These are phyloP conservation scores for Starmerella etchellsii DNA, from an alignment of 805 yeast species.

Conservation along the genomic window DNA sequence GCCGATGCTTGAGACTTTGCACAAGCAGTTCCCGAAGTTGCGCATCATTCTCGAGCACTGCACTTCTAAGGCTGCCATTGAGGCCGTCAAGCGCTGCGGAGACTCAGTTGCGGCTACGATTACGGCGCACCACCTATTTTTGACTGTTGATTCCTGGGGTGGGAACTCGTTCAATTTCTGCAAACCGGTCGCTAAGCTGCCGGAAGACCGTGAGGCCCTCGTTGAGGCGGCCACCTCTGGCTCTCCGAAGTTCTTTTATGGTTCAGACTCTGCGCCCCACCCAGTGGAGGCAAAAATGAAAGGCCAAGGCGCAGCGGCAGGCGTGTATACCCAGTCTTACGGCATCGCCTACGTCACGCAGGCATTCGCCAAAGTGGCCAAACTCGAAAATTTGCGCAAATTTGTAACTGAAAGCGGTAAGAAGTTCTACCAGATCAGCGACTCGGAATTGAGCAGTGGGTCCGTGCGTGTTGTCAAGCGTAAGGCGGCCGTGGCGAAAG, in stretches of 20 bases:
- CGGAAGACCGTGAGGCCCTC: conserved; percentile 68
- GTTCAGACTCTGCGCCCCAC: conserved; percentile 98
- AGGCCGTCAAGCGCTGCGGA: conserved; percentile 59
- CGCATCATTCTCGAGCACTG: conserved; percentile 89
- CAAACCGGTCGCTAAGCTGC: conserved; percentile 94
- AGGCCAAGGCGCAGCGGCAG: conserved; percentile 88
- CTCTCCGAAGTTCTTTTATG: conserved; percentile 84
- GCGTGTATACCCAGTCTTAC: conserved; percentile 82
- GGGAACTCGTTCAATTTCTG: conserved; percentile 92
- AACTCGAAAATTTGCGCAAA: conserved; percentile 50
- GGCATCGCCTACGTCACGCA: conserved; percentile 78
- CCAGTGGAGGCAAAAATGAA: conserved; percentile 66
- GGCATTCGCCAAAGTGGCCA: conserved; percentile 55
- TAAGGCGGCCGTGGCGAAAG: conserved; percentile 45
- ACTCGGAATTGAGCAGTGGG: conserved; percentile 31
- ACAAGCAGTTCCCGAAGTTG: conserved; percentile 69
- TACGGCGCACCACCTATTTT: conserved; percentile 85
- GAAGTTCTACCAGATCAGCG: conserved; percentile 50
- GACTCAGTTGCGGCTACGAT: conserved; percentile 78
- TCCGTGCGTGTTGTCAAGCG: conserved; percentile 44
- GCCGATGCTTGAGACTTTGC: conserved; percentile 74
- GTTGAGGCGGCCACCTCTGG: conserved; percentile 85
- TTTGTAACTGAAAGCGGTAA: conserved; percentile 71
- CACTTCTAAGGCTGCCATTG: conserved; percentile 80
- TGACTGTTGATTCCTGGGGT: conserved; percentile 92